Conservation (phyloP, 345 rosid genomes). For the Moringa oleifera region DNA sequence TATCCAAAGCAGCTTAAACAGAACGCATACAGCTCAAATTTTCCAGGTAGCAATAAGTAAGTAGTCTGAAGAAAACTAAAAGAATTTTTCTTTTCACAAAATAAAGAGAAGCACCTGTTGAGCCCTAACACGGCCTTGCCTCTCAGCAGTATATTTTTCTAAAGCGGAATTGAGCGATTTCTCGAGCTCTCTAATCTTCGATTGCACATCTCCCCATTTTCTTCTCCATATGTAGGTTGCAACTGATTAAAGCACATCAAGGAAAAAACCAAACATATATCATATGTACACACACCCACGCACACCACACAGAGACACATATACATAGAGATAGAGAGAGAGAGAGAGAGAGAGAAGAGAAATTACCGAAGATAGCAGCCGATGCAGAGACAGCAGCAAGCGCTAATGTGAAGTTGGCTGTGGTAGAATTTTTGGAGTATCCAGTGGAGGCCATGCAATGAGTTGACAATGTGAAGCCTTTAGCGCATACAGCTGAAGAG, state of each 20-base stretch:
- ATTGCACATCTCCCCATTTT: conserved; percentile 27
- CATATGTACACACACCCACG: no score
- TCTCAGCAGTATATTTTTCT: conserved; percentile 68
- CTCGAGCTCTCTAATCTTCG: conserved; percentile 46
- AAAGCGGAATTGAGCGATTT: conserved; percentile 50
- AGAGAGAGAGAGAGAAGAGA: conserved; percentile 12
- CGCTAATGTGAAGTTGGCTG: conserved; percentile 18
- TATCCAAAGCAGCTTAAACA: not conserved
- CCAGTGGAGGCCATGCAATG: conserved; percentile 14
- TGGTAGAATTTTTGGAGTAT: conserved; percentile 11
- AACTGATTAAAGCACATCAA: conserved; percentile 5
- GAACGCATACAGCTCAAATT: not conserved
- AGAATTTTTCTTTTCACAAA: not conserved
- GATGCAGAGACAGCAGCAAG: conserved; percentile 22
- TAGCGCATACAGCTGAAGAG: no score
- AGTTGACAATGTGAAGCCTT: no score
- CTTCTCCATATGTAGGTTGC: conserved; percentile 50
- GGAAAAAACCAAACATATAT: not conserved
- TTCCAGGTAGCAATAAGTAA: not conserved
- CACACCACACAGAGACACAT: not conserved
- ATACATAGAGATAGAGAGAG: not conserved
- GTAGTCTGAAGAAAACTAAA: not conserved
- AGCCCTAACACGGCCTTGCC: conserved; percentile 86
- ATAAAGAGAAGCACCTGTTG: conserved; percentile 53
- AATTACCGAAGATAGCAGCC: conserved; percentile 19